Base-by-base conservation (phyloP, 176 grass and related monocot species). In the Pharus latifolius region DNA sequence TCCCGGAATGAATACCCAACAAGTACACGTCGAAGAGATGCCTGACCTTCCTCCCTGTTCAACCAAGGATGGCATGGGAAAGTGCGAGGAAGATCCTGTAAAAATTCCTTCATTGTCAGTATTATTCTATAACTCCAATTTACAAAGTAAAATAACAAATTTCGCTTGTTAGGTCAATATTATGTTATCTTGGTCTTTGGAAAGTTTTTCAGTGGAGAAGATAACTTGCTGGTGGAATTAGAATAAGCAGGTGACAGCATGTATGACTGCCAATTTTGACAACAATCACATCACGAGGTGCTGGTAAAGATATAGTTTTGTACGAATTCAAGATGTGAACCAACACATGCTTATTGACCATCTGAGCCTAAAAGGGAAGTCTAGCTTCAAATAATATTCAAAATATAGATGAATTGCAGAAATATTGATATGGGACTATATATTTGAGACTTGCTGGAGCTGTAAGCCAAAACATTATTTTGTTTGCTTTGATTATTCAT, bases 51-150 rank as follows among this genome's bases (percentile, higher is more conserved):
- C 28, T 85, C 84, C 12, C 84, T 88, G 37, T 94, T 84, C 77
- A 99, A 75, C 95, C 90, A 94, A 25, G 90, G 87, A 83, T 99
- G 95, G 63, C 87, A 88, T 2, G 95, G 95, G 57, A 99, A 99
- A 13, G 95, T 99, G 5, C 90, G 86, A 24, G 95, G 90, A 69
- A 99, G 89, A 88, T 98, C 95, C 95, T 98, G 35, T 29, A 75
- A 68, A 78, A 68, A 7, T 26, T 20, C 45, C 33, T 10, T 34
- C 33, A 42, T 22, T 0, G 24, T 70, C 45, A 51, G 30, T 59
- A 51, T 44, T 44, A 60, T 19, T 73, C 1, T 31, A 27, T 33
- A 66, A 52, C 33, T 24, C 4, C 1, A 67, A 17, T 67, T 2
- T 25, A 47, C 5, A 20, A 4, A 63, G 13, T 47, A 13, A 45